Evolutionary conservation across 2,329 filamentous ascomycete species (phyloP), one percentile per base, ranked within the genome.

Genomic region (Penicillium aurantiogriseum): DNA sequence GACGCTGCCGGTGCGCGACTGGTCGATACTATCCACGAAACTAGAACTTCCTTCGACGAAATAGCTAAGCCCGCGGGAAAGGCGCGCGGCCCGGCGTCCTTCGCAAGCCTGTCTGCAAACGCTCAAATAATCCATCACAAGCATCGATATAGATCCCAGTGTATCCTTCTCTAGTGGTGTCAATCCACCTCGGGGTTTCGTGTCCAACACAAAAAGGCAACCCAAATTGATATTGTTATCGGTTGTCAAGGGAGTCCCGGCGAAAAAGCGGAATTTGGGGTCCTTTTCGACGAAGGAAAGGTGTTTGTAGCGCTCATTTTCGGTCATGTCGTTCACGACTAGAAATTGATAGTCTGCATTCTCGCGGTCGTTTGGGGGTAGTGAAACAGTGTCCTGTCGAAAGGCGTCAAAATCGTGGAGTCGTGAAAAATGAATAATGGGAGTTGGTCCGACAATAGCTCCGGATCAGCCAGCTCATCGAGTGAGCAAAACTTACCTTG

Each of bases 91-190:
- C 76, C 80, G 63, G 80, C 82, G 63, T 80, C 83, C 54, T 77
- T 81, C 52, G 74, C 80, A 59, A 76, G 79, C 61, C 79, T 78
- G 44, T 76, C 82, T 76, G 78, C 82, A 71, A n/a, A 76, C 66
- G 53, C 86, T 84, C 9, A 89, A 69, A 56, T 88, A 85, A 38
- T 85, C 80, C 74, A 86, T 85, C 5, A 85, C 77, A 4, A 84
- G 81, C 19, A 74, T 74, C 0, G 81, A 76, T 71, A 88, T 77
- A 40, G 85, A 84, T 43, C 81, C 78, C 68, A 89, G 74, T 48
- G 84, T 86, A 23, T 78, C 75, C 55, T 70, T 72, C 50, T 75
- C 71, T 8, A 51, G 40, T 2, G 66, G 40, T 0, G 63, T 68
- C 19, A 88, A 65, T 0, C 80, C 81, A 42, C 68, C 54, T 6